phyloP scores from a whole-genome alignment of 1,284 basidiomycete species.

The Rhodotorula mucilaginosa region DNA sequence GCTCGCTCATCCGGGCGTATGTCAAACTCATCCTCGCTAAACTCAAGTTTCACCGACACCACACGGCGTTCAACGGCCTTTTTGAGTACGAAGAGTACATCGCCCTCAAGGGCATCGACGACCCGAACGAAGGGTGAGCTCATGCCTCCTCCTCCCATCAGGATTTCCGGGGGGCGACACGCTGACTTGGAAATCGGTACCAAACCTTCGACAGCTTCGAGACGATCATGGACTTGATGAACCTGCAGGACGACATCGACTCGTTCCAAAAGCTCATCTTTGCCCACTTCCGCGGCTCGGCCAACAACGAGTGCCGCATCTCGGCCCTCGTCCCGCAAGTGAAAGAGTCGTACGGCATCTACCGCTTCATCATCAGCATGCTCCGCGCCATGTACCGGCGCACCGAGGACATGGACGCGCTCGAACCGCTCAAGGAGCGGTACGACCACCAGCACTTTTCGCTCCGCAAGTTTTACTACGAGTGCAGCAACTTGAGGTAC shows the following conservation, averaged over 20 bases:
- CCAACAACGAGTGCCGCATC: constrained; percentile 93
- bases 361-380: constrained; percentile 96
- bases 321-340: constrained; percentile 88
- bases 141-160: no score
- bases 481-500: constrained; percentile 95
- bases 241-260: constrained; percentile 92
- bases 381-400: constrained; percentile 89
- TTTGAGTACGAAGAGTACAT: constrained; percentile 98
- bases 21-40: constrained; percentile 93
- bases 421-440: constrained; percentile 79
- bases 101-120: constrained; percentile 90
- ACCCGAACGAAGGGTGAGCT: constrained; percentile 90
- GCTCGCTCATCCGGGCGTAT: constrained; percentile 84
- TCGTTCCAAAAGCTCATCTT: constrained; percentile 96
- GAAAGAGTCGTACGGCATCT: constrained; percentile 96
- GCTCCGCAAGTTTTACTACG: constrained; percentile 93
- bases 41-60: constrained; percentile 84
- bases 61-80: constrained; percentile 91
- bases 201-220: constrained; percentile 68
- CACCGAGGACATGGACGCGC: constrained; percentile 78
- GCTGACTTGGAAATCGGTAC: background rate
- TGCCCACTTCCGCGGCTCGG: constrained; percentile 80
- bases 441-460: constrained; percentile 85
- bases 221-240: constrained; percentile 93
- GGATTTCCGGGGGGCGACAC: background rate